Evolutionary conservation across 2,329 filamentous ascomycete species (phyloP).

Genomic region (Phaeosphaeriaceae sp.): DNA sequence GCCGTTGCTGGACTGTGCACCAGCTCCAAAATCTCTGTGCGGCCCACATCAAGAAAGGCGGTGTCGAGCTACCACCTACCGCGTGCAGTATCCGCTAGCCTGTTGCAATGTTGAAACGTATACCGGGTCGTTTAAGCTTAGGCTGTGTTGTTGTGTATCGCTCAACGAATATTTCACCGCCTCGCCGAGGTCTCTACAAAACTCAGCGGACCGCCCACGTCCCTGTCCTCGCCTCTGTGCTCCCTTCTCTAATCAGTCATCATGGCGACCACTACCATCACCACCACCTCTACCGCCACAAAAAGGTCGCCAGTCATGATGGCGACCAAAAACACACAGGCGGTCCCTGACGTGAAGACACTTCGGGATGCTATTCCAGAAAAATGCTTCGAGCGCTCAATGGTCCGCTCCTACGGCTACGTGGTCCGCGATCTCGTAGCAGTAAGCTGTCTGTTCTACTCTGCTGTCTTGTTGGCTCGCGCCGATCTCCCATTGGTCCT

Average conservation of each 20-base stretch:
- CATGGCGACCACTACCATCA: constrained; percentile 26
- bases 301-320: constrained; percentile 16
- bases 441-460: constrained; percentile 25
- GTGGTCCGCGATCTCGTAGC: constrained; percentile 31
- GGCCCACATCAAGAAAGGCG: constrained; percentile 20
- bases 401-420: constrained; percentile 29
- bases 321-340: constrained; percentile 17
- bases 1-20: constrained; percentile 24
- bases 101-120: constrained; percentile 27
- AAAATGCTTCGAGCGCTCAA: constrained; percentile 33
- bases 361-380: constrained; percentile 31
- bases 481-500: constrained; percentile 22
- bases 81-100: constrained; percentile 7
- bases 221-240: constrained; percentile 3
- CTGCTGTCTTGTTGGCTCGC: constrained; percentile 16
- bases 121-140: constrained; percentile 27
- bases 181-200: constrained; percentile 19
- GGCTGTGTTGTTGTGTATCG: constrained; percentile 14
- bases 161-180: constrained; percentile 15
- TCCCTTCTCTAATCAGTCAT: constrained; percentile 8
- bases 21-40: constrained; percentile 27
- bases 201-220: constrained; percentile 6
- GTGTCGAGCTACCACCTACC: constrained; percentile 18
- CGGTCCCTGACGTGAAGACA: constrained; percentile 31
- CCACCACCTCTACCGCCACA: constrained; percentile 17